Evolutionary conservation across 257 asterid genomes (phyloP).

Genomic region (Solanum medicagineum): DNA sequence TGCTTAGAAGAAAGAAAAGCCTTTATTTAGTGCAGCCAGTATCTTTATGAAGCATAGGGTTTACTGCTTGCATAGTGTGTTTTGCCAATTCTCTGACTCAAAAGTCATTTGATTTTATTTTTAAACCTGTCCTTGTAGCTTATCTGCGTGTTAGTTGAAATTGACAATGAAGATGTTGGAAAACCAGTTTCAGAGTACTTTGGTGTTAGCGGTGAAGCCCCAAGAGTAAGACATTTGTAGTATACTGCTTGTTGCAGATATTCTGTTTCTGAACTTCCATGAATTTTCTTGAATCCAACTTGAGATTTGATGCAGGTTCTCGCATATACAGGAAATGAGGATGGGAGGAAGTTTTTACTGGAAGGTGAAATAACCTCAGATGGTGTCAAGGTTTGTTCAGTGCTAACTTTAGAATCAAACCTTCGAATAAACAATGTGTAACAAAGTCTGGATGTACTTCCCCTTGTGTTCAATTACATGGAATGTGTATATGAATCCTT

Average conservation of each 20-base stretch:
- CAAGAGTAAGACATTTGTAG: conserved; percentile 34
- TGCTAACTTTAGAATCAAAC: not conserved
- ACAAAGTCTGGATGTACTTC: not conserved
- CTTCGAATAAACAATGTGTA: not conserved
- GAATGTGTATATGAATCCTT: not conserved
- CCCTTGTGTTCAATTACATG: not conserved
- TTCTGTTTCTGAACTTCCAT: not conserved
- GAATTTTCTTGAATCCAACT: not conserved
- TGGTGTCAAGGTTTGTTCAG: conserved; percentile 49
- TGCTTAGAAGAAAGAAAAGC: not conserved
- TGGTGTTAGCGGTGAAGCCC: conserved; percentile 55
- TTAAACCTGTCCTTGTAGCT: conserved; percentile 31
- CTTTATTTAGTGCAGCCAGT: not conserved
- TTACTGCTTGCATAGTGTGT: not conserved
- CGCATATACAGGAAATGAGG: conserved; percentile 91
- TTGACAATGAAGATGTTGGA: conserved; percentile 83
- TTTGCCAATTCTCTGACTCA: not conserved
- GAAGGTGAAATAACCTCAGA: conserved; percentile 58
- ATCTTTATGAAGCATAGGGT: not conserved
- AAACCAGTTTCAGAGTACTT: conserved; percentile 69
- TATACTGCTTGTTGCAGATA: not conserved
- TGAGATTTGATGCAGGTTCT: conserved; percentile 47
- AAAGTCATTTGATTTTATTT: not conserved
- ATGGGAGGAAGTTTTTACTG: conserved; percentile 63
- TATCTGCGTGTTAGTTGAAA: conserved; percentile 52